These are phyloP conservation scores for Euclidium syriacum DNA, from an alignment of 345 rosid species.

Conservation along the genomic window DNA sequence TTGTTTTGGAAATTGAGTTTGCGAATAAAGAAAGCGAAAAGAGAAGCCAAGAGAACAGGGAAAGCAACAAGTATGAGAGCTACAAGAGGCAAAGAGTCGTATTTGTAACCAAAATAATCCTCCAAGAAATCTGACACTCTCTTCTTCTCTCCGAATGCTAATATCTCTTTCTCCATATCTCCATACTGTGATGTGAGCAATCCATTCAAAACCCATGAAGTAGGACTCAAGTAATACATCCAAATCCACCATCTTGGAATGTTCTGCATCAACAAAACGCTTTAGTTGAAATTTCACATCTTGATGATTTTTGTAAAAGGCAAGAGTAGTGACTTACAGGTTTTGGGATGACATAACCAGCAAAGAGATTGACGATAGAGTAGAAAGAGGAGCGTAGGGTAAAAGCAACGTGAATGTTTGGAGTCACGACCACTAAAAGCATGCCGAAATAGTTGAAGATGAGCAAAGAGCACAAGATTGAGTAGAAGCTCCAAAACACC, in stretches of 20 bases:
- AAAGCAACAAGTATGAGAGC: conserved; percentile 6
- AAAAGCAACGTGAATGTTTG: conserved; percentile 38
- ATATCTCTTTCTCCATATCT: conserved; percentile 26
- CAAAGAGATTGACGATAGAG: conserved; percentile 40
- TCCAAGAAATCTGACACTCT: conserved; percentile 19
- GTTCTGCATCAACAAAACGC: conserved; percentile 9
- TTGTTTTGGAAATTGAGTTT: conserved; percentile 26
- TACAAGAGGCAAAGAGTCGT: conserved; percentile 3
- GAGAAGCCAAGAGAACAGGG: conserved; percentile 19
- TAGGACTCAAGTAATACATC: conserved; percentile 29
- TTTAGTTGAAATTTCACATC: not conserved
- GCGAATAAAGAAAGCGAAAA: conserved; percentile 19
- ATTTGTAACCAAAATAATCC: conserved; percentile 19
- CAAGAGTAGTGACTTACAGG: conserved; percentile 31
- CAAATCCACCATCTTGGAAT: conserved; percentile 32
- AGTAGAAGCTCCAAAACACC: conserved; percentile 38
- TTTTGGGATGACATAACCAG: conserved; percentile 47
- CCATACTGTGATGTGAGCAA: conserved; percentile 27
- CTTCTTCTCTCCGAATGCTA: conserved; percentile 25
- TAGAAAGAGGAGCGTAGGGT: conserved; percentile 30
- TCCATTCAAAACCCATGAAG: conserved; percentile 29
- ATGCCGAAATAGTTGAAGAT: conserved; percentile 39
- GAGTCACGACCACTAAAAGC: conserved; percentile 36
- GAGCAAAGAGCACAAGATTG: conserved; percentile 42
- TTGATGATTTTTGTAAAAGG: not conserved